A percentile compares a stretch with the other conserved stretches of the same genome.
Evolutionary conservation across 2,329 filamentous ascomycete genomes (phyloP).

Genomic region (Lachnellula subtilissima): DNA sequence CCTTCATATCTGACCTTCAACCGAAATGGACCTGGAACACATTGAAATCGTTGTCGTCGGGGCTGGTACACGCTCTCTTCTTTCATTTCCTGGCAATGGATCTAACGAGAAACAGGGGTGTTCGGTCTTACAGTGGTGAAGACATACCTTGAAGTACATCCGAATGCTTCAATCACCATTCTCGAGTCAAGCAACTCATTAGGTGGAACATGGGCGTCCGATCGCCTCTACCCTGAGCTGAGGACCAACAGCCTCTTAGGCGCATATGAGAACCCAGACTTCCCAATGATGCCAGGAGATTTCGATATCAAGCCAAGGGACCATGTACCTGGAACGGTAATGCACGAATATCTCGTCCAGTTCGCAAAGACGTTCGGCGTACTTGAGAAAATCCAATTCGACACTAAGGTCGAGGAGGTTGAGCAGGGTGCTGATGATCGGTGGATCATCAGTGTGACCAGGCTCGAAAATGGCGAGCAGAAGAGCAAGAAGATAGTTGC

Average conservation of each 20-base stretch:
- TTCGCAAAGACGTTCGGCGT: constrained; percentile 53
- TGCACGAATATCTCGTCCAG: constrained; percentile 52
- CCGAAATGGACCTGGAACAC: neutral
- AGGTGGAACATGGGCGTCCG: constrained; percentile 66
- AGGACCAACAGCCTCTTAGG: constrained; percentile 71
- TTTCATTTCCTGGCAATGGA: neutral
- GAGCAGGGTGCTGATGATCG: constrained; percentile 38
- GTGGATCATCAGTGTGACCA: constrained; percentile 36
- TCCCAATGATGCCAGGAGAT: constrained; percentile 57
- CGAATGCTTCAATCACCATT: constrained; percentile 47
- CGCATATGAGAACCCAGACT: constrained; percentile 69
- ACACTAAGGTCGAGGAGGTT: constrained; percentile 44
- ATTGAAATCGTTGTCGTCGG: neutral
- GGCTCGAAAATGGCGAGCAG: constrained; percentile 37
- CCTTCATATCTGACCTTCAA: too few species aligned
- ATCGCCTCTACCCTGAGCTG: constrained; percentile 63
- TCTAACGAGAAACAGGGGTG: constrained; percentile 31
- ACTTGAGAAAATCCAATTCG: constrained; percentile 41
- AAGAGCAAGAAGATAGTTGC: constrained; percentile 34
- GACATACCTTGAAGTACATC: constrained; percentile 55
- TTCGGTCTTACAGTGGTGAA: constrained; percentile 58
- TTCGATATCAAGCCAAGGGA: constrained; percentile 47
- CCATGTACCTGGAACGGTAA: constrained; percentile 53
- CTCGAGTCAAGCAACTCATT: constrained; percentile 53
- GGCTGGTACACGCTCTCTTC: neutral